Evolutionary conservation across 2,329 filamentous ascomycete genomes (phyloP), one percentile per base, ranked within the genome.

Genomic region (Colletotrichum brevisporum): DNA sequence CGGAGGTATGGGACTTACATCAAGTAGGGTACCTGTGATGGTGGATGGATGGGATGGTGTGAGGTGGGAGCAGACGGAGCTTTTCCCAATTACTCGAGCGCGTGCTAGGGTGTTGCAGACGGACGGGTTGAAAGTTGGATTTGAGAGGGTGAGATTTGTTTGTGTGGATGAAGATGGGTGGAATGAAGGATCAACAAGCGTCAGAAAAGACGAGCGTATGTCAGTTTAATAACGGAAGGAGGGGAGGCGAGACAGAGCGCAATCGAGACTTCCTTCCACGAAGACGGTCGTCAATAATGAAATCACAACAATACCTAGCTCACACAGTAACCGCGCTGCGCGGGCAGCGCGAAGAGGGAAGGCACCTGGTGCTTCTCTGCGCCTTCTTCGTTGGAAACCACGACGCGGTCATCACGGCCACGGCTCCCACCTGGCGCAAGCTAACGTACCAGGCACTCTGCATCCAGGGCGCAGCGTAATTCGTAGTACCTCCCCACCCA

Each of bases 1-100:
- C 47, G 55, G 59, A 60, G 66, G 66, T 51, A 61, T 66, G 62
- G 51, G 43, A 69, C 67, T 67, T 69, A 67, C 67, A 68, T 63
- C 64, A 59, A 59, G 61, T 58, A 62, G 27, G 48, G 57, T 43
- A 63, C 48, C 61, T 57, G 57, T 31, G 36, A 56, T 48, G 52
- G 31, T 36, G 31, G 31, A 36, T 36, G 9, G 31, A 12, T 36
- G 6, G 31, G 10, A 9, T 8, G 31, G 5, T 36, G 27, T 9
- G 6, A 13, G 41, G 56, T 59, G 45, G 56, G 31, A 50, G 27
- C 27, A 26, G 31, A 68, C 41, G 61, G 48, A 63, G 45, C 53
- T 63, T 64, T 64, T 64, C 59, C 53, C 58, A 53, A 54, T 68
- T 64, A 39, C 65, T 58, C 39, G 52, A 47, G 50, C 21, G 31